These are phyloP conservation scores for Apiospora malaysiana DNA, from an alignment of 2,329 filamentous ascomycete genomes.

Conservation along the genomic window DNA sequence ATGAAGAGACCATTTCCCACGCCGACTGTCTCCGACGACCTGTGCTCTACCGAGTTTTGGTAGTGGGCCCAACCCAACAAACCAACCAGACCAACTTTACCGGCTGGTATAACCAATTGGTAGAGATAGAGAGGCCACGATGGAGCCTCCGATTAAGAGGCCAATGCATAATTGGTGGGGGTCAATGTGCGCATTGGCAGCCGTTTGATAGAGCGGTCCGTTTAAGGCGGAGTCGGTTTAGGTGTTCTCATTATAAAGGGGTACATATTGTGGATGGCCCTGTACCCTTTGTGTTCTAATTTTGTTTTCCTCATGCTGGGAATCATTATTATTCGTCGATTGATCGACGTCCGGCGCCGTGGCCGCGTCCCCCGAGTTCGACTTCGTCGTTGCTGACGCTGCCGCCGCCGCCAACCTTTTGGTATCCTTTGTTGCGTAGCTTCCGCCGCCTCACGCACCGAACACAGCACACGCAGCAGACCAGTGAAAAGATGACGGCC, in stretches of 20 bases:
- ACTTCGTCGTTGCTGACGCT: background rate
- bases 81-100: too few relatives aligned
- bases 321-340: background rate
- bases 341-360: background rate
- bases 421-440: conserved; percentile 15
- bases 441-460: background rate
- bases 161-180: too few relatives aligned
- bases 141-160: too few relatives aligned
- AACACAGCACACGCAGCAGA: conserved; percentile 20
- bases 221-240: too few relatives aligned
- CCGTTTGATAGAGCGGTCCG: too few relatives aligned
- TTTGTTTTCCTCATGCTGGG: background rate
- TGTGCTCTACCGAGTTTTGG: too few relatives aligned
- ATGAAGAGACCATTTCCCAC: too few relatives aligned
- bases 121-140: too few relatives aligned
- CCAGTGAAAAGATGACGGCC: background rate
- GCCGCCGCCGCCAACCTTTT: background rate
- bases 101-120: too few relatives aligned
- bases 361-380: background rate
- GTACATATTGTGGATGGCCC: background rate
- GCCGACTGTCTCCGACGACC: too few relatives aligned
- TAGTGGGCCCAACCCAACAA: too few relatives aligned
- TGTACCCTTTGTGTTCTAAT: background rate
- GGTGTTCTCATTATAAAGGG: background rate
- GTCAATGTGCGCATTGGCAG: too few relatives aligned